phyloP scores from a whole-genome alignment of 2,329 filamentous ascomycete genomes.

The Calonectria hawksworthii region DNA sequence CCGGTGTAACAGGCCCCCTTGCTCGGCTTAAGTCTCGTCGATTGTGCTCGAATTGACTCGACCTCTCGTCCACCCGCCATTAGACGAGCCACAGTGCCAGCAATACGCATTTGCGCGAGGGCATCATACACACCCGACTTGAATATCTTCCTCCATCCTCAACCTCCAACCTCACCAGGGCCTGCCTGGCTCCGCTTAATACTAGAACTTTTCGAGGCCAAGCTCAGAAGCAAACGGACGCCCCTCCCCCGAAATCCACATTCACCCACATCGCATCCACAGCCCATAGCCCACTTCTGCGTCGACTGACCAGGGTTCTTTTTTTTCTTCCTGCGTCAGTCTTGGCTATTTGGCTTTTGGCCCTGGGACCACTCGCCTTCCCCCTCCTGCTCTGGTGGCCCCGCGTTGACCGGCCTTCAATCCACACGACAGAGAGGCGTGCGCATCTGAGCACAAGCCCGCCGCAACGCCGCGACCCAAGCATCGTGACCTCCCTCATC shows the following conservation, averaged over 20 bases:
- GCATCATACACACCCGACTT: background rate
- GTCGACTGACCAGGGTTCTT: slow-evolving; percentile 26
- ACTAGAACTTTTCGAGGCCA: slow-evolving; percentile 41
- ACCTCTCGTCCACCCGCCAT: background rate
- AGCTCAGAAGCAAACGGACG: slow-evolving; percentile 29
- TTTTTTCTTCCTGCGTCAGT: slow-evolving; percentile 15
- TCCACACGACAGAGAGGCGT: slow-evolving; percentile 40
- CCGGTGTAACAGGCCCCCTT: slow-evolving; percentile 37
- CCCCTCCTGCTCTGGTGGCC: slow-evolving; percentile 36
- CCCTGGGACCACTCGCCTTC: slow-evolving; percentile 18
- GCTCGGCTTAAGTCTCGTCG: slow-evolving; percentile 13
- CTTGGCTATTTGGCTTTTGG: slow-evolving; percentile 17
- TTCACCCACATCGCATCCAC: slow-evolving; percentile 43
- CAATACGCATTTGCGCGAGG: background rate
- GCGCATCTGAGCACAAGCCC: slow-evolving; percentile 33
- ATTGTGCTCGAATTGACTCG: slow-evolving; percentile 7
- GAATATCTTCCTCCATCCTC: background rate
- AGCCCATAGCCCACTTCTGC: slow-evolving; percentile 17
- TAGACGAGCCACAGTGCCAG: slow-evolving; percentile 2
- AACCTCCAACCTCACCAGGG: background rate
- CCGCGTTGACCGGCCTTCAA: slow-evolving; percentile 32
- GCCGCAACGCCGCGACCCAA: slow-evolving; percentile 44
- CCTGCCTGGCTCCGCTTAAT: slow-evolving; percentile 30
- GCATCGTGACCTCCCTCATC: slow-evolving; percentile 46
- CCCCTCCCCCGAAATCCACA: slow-evolving; percentile 42